phyloP scores from a whole-genome alignment of 768 basidiomycete genomes.

The Lactarius psammicola region DNA sequence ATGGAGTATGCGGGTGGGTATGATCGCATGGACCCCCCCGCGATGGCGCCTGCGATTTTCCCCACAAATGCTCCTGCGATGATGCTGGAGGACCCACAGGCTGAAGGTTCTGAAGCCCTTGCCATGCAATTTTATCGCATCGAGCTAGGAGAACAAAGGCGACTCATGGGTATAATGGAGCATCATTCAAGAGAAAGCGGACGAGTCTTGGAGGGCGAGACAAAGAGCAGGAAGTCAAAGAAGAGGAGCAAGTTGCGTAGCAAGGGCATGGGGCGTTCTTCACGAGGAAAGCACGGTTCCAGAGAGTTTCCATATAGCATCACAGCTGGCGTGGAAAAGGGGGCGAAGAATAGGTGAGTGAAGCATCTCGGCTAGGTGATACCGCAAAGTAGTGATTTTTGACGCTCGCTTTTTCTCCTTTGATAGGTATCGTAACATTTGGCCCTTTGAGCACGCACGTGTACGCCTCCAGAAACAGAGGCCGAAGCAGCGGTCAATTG shows the following conservation, averaged over 20 bases:
- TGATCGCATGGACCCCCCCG: background rate
- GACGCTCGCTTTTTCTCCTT: slow-evolving; percentile 3
- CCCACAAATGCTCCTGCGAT: slow-evolving; percentile 11
- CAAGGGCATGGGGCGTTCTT: slow-evolving; percentile 22
- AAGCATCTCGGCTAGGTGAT: background rate
- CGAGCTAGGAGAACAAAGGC: slow-evolving; percentile 85
- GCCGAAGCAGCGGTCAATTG: slow-evolving; percentile 12
- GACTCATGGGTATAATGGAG: slow-evolving; percentile 88
- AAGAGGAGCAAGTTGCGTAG: slow-evolving; percentile 31
- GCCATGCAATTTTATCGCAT: slow-evolving; percentile 94
- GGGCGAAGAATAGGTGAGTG: slow-evolving; percentile 82
- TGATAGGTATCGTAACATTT: slow-evolving; percentile 87
- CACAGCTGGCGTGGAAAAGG: slow-evolving; percentile 93
- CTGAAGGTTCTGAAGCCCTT: slow-evolving; percentile 73
- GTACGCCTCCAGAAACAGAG: slow-evolving; percentile 54
- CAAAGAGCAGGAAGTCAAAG: slow-evolving; percentile 24
- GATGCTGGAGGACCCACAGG: slow-evolving; percentile 31
- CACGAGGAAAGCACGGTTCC: slow-evolving; percentile 26
- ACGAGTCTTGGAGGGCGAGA: slow-evolving; percentile 27
- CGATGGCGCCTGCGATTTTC: slow-evolving; percentile 5
- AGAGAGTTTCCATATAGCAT: slow-evolving; percentile 80
- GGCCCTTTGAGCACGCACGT: slow-evolving; percentile 95
- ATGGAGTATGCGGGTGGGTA: background rate
- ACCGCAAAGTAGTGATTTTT: slow-evolving; percentile 1
- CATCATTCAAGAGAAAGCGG: slow-evolving; percentile 72